Evolutionary conservation across 305 asterid genomes (phyloP).

Genomic region (Stenogyne calaminthoides): DNA sequence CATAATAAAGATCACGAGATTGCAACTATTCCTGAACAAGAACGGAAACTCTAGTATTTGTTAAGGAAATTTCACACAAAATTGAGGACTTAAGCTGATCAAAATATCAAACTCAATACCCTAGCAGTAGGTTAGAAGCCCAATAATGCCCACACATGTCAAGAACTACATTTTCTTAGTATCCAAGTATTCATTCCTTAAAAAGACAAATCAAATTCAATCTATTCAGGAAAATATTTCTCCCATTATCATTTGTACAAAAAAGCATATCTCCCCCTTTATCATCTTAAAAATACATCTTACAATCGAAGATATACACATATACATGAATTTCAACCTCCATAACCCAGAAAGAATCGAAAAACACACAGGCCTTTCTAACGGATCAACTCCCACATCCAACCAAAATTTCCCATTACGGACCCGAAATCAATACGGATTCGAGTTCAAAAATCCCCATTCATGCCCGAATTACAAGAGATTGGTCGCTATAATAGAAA

Average conservation of each 20-base stretch:
- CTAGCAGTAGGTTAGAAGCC: constrained; percentile 14
- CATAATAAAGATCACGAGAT: neutral
- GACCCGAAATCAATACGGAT: constrained; percentile 19
- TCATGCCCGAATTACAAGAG: neutral
- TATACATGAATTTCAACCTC: neutral
- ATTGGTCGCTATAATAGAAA: neutral
- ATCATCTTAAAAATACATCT: neutral
- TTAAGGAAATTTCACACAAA: neutral
- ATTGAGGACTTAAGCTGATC: neutral
- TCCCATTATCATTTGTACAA: neutral
- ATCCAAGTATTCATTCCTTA: neutral
- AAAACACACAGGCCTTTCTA: neutral
- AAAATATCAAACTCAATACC: neutral
- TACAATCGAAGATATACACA: constrained; percentile 15
- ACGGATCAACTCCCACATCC: constrained; percentile 4
- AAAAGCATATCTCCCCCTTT: neutral
- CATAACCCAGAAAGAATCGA: neutral
- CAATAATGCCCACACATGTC: constrained; percentile 7
- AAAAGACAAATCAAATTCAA: constrained; percentile 14
- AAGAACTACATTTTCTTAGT: constrained; percentile 15
- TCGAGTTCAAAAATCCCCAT: neutral
- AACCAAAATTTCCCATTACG: neutral
- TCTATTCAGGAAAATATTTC: neutral
- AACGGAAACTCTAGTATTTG: neutral
- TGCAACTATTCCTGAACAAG: neutral